phyloP scores from a whole-genome alignment of 2,329 filamentous ascomycete species.

The Capronia epimyces region DNA sequence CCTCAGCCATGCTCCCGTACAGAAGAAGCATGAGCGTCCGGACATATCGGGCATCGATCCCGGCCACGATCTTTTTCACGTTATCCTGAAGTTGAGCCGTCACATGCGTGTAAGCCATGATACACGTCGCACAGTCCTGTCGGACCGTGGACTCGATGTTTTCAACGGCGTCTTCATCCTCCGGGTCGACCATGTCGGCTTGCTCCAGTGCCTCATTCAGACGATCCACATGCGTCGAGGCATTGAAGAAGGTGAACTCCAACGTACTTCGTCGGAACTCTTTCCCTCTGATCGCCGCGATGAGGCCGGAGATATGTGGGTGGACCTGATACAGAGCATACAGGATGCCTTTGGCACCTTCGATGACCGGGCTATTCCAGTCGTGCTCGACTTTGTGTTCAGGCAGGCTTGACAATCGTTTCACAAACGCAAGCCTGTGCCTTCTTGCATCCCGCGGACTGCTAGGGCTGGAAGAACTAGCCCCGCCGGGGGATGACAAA shows the following conservation, averaged over 20 bases:
- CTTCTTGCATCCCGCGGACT: slow-evolving; percentile 42
- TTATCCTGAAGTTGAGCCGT: slow-evolving; percentile 46
- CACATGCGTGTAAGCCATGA: slow-evolving; percentile 48
- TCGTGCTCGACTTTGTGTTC: slow-evolving; percentile 49
- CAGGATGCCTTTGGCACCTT: slow-evolving; percentile 51
- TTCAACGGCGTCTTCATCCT: slow-evolving; percentile 46
- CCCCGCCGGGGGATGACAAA: slow-evolving; percentile 30
- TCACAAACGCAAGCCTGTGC: slow-evolving; percentile 42
- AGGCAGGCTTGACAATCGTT: slow-evolving; percentile 53
- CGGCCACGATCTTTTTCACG: slow-evolving; percentile 48
- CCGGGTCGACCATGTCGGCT: slow-evolving; percentile 45
- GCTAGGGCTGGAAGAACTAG: slow-evolving; percentile 41
- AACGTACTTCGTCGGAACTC: slow-evolving; percentile 47
- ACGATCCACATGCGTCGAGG: slow-evolving; percentile 52
- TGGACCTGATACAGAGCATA: slow-evolving; percentile 52
- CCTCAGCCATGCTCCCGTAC: slow-evolving; percentile 54
- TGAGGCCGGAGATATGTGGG: slow-evolving; percentile 43
- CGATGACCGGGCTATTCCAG: slow-evolving; percentile 48
- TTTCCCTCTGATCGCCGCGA: slow-evolving; percentile 43
- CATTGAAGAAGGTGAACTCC: slow-evolving; percentile 53
- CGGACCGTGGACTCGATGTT: slow-evolving; percentile 40
- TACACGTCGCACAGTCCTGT: slow-evolving; percentile 45
- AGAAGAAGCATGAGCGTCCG: slow-evolving; percentile 56
- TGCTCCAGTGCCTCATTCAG: slow-evolving; percentile 51
- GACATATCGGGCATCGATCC: slow-evolving; percentile 53